Base-by-base conservation (phyloP, 192 early-diverging fungal species). In the Entophlyctis helioformis region DNA sequence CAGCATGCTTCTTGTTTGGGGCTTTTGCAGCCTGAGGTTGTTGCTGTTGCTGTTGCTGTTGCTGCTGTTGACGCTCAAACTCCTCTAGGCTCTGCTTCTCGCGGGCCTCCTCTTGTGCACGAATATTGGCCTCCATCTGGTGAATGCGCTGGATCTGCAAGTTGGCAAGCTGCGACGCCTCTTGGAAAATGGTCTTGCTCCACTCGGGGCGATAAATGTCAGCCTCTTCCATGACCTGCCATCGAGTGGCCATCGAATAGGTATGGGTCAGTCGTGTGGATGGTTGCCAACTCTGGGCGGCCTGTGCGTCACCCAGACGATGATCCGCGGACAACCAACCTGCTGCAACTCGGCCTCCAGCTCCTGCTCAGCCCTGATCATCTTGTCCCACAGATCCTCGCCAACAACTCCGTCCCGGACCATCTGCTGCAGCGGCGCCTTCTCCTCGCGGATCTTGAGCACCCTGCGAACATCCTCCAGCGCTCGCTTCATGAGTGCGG, bases 111-210 rank as follows among this genome's bases (percentile, higher is more conserved):
- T 63, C 42, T 78, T 76, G 39, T 72, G 71, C 45, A 82, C 71
- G 62, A 81, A 72, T 56, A 83, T 76, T 16, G 71, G 72, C 5
- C 80, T 85, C 26, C 12, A 47, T 1, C 7, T 11, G n/a, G 22
- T 28, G 27, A 57, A 60, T 36, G 69, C 66, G 44, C 33, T 81
- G 63, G 38, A 54, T 71, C 42, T 82, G 68, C 40, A 77, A 71
- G 40, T 82, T 76, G 36, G 87, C 72, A 57, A 88, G 70, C 56
- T 86, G 76, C 11, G 76, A 74, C 0, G 88, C 89, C 25, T 82
- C 80, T 16, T 79, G 78, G 51, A 96, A 82, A 44, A 96, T 89
- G 8, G 66, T 78, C 33, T 81, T 67, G 15, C 87, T 82, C 92
- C 92, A 96, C 5, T 84, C 80, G 15, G 73, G 50, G 35, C 72